Evolutionary conservation across 2,329 filamentous ascomycete species (phyloP).

Genomic region (Phaeoacremonium minimum): DNA sequence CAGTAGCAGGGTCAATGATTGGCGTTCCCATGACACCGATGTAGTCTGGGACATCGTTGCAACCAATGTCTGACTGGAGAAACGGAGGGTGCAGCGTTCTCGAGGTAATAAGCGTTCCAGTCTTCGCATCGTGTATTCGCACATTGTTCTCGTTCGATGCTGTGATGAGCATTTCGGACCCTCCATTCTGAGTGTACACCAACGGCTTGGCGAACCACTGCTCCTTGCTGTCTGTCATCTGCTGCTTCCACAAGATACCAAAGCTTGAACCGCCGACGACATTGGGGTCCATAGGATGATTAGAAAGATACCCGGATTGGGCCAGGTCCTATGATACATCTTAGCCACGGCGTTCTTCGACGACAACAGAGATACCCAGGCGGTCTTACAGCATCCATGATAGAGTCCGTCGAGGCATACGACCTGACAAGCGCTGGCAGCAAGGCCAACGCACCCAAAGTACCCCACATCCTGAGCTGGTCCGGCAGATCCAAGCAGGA

Average conservation of each 20-base stretch:
- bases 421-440: neutral
- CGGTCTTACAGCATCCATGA: neutral
- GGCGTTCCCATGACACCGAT: conserved; percentile 42
- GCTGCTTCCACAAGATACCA: conserved; percentile 28
- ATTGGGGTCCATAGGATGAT: conserved; percentile 32
- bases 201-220: conserved; percentile 44
- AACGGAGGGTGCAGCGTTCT: conserved; percentile 24
- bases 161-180: conserved; percentile 46
- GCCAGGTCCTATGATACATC: conserved; percentile 6
- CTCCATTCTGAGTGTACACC: conserved; percentile 42
- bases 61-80: conserved; percentile 42
- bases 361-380: no score
- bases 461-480: neutral
- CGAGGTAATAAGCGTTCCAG: conserved; percentile 42
- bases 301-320: conserved; percentile 24
- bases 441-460: neutral
- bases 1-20: conserved; percentile 37
- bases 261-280: conserved; percentile 26
- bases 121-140: conserved; percentile 52
- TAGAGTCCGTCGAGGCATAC: neutral
- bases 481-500: no score
- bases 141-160: conserved; percentile 54
- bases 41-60: conserved; percentile 41
- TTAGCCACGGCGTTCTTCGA: neutral
- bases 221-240: conserved; percentile 13